Evolutionary conservation across 169 alveolate genomes (phyloP).

Genomic region (Blepharisma undulans): DNA sequence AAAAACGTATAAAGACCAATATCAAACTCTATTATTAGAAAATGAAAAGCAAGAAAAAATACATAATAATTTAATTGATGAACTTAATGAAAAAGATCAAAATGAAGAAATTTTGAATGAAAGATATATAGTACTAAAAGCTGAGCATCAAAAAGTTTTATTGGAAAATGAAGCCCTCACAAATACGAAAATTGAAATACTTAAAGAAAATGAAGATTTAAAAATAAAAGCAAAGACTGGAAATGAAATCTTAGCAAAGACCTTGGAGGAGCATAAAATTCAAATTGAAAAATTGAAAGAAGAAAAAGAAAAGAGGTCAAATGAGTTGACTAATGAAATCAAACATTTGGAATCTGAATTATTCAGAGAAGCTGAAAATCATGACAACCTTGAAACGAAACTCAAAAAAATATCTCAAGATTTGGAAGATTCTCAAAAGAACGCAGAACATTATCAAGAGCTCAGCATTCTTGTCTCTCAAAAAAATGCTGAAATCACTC

Average conservation of each 20-base stretch:
- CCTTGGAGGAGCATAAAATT: neutral
- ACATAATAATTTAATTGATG: neutral
- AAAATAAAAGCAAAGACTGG: neutral
- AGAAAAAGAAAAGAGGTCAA: neutral
- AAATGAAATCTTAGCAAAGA: neutral
- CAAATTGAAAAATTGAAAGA: neutral
- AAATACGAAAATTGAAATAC: neutral
- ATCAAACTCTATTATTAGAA: neutral
- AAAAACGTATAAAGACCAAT: neutral
- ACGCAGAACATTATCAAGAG: neutral
- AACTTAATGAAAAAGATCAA: neutral
- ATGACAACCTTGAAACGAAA: neutral
- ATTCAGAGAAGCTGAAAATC: neutral
- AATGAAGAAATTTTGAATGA: neutral
- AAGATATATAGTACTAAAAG: neutral
- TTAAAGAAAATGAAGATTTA: neutral
- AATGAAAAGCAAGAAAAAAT: neutral
- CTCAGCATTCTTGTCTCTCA: neutral
- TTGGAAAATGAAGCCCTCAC: neutral
- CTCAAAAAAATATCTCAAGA: neutral
- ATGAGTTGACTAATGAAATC: neutral
- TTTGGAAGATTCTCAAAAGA: neutral
- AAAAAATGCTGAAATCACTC: constrained; percentile 20
- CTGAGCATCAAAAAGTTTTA: neutral
- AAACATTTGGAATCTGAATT: neutral